Percentiles rank a stretch among this genome's conserved stretches.
Conservation (phyloP, 139 green algal species). For the Spirogloea muscicola region DNA sequence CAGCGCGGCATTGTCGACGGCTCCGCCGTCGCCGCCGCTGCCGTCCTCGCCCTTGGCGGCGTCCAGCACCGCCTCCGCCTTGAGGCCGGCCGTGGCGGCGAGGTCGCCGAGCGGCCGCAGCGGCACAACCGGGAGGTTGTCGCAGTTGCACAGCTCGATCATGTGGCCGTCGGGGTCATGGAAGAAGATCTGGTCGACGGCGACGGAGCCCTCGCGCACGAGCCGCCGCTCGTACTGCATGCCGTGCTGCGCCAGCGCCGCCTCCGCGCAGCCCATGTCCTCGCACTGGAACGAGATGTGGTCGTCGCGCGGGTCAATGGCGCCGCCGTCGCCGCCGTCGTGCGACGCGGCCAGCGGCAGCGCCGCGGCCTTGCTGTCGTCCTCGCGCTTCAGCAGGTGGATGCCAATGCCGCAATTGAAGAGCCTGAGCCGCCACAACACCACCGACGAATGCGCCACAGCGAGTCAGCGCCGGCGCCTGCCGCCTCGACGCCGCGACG, state of each 20-base stretch:
- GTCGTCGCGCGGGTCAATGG: conserved; percentile 63
- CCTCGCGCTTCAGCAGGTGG: conserved; percentile 69
- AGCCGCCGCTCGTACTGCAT: conserved; percentile 42
- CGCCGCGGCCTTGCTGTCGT: conserved; percentile 2
- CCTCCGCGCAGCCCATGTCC: conserved; percentile 53
- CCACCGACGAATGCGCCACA: too few species aligned
- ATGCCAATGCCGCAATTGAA: conserved; percentile 65
- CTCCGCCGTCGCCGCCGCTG: too few species aligned
- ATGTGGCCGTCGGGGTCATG: conserved; percentile 54
- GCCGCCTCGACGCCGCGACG: too few species aligned
- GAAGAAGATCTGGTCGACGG: conserved; percentile 54
- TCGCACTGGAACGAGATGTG: conserved; percentile 67
- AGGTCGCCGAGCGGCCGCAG: conserved; percentile 3
- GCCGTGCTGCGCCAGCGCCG: conserved; percentile 7
- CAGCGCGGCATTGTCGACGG: too few species aligned
- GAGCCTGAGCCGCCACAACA: too few species aligned
- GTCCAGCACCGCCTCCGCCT: too few species aligned
- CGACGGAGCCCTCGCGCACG: conserved; percentile 33
- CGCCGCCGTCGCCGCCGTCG: not conserved
- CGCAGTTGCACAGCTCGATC: conserved; percentile 55
- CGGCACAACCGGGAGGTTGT: conserved; percentile 38
- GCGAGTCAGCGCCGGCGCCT: too few species aligned
- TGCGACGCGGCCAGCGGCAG: not conserved
- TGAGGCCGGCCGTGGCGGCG: too few species aligned
- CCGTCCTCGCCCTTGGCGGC: too few species aligned